phyloP scores from a whole-genome alignment of 169 alveolate species.

The Plasmodium knowlesi region DNA sequence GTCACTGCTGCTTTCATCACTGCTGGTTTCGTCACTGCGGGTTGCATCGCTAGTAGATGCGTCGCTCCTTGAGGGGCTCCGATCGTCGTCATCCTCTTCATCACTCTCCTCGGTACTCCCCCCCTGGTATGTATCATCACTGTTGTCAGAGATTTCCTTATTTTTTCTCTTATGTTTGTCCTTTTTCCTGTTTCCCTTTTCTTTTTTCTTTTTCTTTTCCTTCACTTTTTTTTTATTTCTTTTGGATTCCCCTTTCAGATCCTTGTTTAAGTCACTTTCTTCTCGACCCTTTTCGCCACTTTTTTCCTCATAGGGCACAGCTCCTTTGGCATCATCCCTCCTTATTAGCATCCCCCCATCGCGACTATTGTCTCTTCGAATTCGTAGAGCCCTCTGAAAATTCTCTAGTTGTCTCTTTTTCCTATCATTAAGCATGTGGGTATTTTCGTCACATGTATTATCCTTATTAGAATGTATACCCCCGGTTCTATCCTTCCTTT shows the following conservation, averaged over 20 bases:
- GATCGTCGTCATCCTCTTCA: background rate
- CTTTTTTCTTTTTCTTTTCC: background rate
- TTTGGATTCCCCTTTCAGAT: background rate
- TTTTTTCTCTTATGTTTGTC: background rate
- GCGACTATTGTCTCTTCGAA: constrained; percentile 18
- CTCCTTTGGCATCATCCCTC: background rate
- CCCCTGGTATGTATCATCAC: background rate
- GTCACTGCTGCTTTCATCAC: too few relatives aligned
- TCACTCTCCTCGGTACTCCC: background rate
- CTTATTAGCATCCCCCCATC: background rate
- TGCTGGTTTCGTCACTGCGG: background rate
- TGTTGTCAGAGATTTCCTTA: background rate
- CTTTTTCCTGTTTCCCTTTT: background rate
- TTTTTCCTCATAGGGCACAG: background rate
- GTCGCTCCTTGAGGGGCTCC: background rate
- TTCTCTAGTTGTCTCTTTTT: constrained; percentile 65
- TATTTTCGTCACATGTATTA: constrained; percentile 44
- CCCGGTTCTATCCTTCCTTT: constrained; percentile 20
- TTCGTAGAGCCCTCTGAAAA: constrained; percentile 40
- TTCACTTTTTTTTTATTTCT: background rate
- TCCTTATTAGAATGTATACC: constrained; percentile 8
- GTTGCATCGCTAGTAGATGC: background rate
- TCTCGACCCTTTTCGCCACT: background rate
- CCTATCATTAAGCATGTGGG: constrained; percentile 69
- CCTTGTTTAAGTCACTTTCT: background rate